These are phyloP conservation scores for Botrytis squamosa DNA, from an alignment of 2,329 filamentous ascomycete species.

Conservation along the genomic window DNA sequence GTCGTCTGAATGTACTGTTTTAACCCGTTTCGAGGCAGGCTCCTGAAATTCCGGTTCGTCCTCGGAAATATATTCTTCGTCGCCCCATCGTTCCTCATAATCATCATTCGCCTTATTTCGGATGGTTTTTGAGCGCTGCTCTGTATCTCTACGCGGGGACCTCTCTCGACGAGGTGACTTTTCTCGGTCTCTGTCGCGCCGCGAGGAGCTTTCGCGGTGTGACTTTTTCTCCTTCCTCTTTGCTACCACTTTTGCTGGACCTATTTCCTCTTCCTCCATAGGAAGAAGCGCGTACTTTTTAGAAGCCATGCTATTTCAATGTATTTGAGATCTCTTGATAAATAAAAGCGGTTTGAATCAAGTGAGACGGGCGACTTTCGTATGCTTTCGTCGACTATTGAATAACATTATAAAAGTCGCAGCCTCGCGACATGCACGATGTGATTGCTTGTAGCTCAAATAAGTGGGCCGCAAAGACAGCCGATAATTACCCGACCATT, in stretches of 20 bases:
- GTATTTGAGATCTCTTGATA: no score
- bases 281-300: slow-evolving; percentile 67
- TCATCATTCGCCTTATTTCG: slow-evolving; percentile 52
- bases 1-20: slow-evolving; percentile 59
- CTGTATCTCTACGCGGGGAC: slow-evolving; percentile 41
- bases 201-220: slow-evolving; percentile 41
- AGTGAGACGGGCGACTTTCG: background rate
- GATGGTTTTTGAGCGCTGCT: slow-evolving; percentile 50
- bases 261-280: slow-evolving; percentile 65
- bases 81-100: slow-evolving; percentile 78
- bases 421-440: slow-evolving; percentile 9
- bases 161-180: slow-evolving; percentile 32
- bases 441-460: slow-evolving; percentile 5
- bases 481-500: background rate
- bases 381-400: background rate
- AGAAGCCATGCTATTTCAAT: slow-evolving; percentile 39
- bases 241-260: slow-evolving; percentile 51
- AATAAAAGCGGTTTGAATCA: no score
- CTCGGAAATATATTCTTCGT: slow-evolving; percentile 62
- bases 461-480: background rate
- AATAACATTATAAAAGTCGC: background rate
- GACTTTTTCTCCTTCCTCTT: slow-evolving; percentile 46
- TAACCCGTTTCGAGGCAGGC: slow-evolving; percentile 68
- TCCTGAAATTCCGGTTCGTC: slow-evolving; percentile 62
- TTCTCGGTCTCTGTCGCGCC: slow-evolving; percentile 38